A percentile compares a stretch with the other conserved stretches of the same genome.
Conservation (phyloP, 768 basidiomycete genomes). For the Cyclocybe cylindracea region DNA sequence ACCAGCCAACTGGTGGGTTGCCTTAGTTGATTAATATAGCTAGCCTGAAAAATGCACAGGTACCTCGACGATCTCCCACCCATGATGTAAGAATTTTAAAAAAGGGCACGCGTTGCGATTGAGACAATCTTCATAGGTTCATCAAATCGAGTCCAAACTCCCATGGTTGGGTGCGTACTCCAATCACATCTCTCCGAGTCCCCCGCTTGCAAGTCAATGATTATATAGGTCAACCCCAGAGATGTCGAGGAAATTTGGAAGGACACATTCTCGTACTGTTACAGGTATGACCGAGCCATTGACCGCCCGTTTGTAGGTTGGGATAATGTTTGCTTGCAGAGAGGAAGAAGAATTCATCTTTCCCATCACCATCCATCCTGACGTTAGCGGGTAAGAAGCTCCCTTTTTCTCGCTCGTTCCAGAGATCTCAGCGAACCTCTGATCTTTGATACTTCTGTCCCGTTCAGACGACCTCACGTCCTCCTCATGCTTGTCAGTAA, state of each 20-base stretch:
- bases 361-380: conserved; percentile 78
- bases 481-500: conserved; percentile 64
- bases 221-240: conserved; percentile 55
- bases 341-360: conserved; percentile 71
- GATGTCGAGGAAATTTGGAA: conserved; percentile 78
- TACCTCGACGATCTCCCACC: conserved; percentile 76
- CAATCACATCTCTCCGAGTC: not conserved
- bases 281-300: conserved; percentile 39
- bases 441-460: not conserved
- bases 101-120: not conserved
- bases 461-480: conserved; percentile 61
- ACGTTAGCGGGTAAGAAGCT: conserved; percentile 61
- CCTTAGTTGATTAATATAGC: not conserved
- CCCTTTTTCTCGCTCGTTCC: not conserved
- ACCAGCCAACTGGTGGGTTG: conserved; percentile 65
- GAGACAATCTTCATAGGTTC: conserved; percentile 46
- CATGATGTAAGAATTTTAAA: conserved; percentile 53
- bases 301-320: not conserved
- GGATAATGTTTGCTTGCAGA: conserved; percentile 25
- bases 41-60: conserved; percentile 28
- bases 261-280: conserved; percentile 69
- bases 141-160: conserved; percentile 68
- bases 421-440: not conserved
- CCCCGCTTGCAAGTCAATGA: not conserved
- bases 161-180: conserved; percentile 62